A percentile compares a stretch with the other conserved stretches of the same genome.
Evolutionary conservation across 257 asterid genomes (phyloP).

Genomic region (Nicotiana paniculata): DNA sequence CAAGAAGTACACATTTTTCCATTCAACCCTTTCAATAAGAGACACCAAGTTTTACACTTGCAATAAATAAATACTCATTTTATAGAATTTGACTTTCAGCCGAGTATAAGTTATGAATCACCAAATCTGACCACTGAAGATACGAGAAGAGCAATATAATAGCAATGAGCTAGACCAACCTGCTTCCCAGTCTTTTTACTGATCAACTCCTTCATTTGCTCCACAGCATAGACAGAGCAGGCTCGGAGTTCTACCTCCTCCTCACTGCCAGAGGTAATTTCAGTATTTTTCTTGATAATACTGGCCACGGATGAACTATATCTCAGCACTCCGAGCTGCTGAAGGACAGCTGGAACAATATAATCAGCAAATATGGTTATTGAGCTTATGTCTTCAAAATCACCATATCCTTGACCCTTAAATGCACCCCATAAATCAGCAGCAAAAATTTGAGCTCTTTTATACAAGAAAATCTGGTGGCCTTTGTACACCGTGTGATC

Average conservation of each 20-base stretch:
- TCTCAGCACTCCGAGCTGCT: conserved; percentile 82
- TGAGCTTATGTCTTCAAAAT: conserved; percentile 60
- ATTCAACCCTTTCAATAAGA: background rate
- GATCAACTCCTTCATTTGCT: conserved; percentile 69
- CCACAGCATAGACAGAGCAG: conserved; percentile 88
- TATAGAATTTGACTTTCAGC: background rate
- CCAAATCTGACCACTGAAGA: background rate
- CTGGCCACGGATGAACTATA: conserved; percentile 50
- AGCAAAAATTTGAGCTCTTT: conserved; percentile 97
- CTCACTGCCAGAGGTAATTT: conserved; percentile 80
- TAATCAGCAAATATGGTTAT: conserved; percentile 96
- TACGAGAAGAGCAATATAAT: background rate
- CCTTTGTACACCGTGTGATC: conserved; percentile 95
- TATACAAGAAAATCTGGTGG: conserved; percentile 88
- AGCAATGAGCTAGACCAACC: conserved; percentile 31
- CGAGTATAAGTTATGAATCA: background rate
- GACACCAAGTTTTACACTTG: background rate
- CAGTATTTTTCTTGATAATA: conserved; percentile 40
- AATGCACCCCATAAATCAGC: conserved; percentile 99
- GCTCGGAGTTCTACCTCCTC: conserved; percentile 97
- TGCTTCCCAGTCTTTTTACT: conserved; percentile 60
- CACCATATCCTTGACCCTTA: conserved; percentile 87
- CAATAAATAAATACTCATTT: background rate
- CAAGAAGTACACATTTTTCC: background rate
- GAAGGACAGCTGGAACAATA: conserved; percentile 90